A percentile compares a stretch with the other conserved stretches of the same genome.
Evolutionary conservation across 352 stramenopile species (phyloP).

Genomic region (Globisporangium iwayamae): DNA sequence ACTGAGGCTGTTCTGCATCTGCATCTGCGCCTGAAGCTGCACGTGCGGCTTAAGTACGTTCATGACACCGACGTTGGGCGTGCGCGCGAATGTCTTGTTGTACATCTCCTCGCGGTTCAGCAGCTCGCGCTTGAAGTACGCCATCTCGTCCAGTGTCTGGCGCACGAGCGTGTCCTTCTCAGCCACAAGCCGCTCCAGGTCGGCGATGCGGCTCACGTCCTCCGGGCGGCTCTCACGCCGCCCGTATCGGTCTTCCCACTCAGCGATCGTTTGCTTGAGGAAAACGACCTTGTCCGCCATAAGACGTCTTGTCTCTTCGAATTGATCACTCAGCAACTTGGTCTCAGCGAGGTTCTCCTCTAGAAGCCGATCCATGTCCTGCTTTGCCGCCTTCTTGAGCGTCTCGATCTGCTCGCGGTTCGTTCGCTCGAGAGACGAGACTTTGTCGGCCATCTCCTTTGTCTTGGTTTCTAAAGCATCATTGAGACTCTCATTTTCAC

Average conservation of each 20-base stretch:
- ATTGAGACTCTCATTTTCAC: slow-evolving; percentile 28
- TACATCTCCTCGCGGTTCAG: slow-evolving; percentile 93
- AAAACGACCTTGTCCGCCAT: slow-evolving; percentile 49
- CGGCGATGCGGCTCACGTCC: slow-evolving; percentile 75
- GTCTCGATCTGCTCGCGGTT: slow-evolving; percentile 48
- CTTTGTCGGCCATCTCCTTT: slow-evolving; percentile 28
- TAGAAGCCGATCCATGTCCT: slow-evolving; percentile 62
- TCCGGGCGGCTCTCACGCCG: slow-evolving; percentile 65
- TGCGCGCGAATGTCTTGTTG: slow-evolving; percentile 89
- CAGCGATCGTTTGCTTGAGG: slow-evolving; percentile 36
- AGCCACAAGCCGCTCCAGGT: slow-evolving; percentile 55
- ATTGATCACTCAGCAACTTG: slow-evolving; percentile 63
- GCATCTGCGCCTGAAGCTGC: slow-evolving; percentile 40
- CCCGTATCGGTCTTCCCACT: slow-evolving; percentile 62
- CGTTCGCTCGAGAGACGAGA: slow-evolving; percentile 29
- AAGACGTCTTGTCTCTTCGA: slow-evolving; percentile 51
- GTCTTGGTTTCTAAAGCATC: slow-evolving; percentile 31
- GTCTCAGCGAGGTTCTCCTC: slow-evolving; percentile 70
- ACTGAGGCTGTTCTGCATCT: slow-evolving; percentile 10
- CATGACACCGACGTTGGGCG: slow-evolving; percentile 86
- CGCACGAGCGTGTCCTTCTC: slow-evolving; percentile 72
- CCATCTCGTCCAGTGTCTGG: slow-evolving; percentile 84
- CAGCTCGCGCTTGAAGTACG: slow-evolving; percentile 91
- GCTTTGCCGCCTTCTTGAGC: slow-evolving; percentile 52
- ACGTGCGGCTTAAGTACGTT: slow-evolving; percentile 84